phyloP scores from a whole-genome alignment of 768 basidiomycete genomes.

The Roridomyces roridus region DNA sequence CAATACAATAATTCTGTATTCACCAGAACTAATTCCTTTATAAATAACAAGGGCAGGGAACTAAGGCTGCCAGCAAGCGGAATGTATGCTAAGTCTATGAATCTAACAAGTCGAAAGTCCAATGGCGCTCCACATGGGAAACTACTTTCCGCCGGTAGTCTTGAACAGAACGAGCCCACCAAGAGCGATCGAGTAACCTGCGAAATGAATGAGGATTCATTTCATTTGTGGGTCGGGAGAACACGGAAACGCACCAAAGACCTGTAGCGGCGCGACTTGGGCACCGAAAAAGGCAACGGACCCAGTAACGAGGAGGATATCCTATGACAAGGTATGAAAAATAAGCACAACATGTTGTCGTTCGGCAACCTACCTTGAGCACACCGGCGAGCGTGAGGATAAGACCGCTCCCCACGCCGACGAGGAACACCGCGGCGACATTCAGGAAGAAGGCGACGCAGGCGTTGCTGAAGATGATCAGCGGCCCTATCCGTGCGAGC shows the following conservation, averaged over 20 bases:
- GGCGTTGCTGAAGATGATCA: conserved; percentile 84
- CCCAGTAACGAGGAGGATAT: conserved; percentile 92
- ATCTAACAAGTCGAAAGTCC: no score
- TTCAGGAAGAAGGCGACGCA: conserved; percentile 87
- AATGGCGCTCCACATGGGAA: no score
- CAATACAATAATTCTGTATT: no score
- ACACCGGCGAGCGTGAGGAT: conserved; percentile 94
- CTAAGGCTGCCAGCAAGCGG: no score
- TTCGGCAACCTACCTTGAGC: no score
- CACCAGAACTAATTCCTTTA: no score
- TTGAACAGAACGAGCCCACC: conserved; percentile 87
- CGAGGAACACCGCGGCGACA: conserved; percentile 92
- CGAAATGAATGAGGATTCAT: conserved; percentile 1
- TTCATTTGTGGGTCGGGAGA: background rate
- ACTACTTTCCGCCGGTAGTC: conserved; percentile 68
- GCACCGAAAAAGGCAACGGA: conserved; percentile 88
- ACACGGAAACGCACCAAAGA: conserved; percentile 62
- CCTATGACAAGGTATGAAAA: no score
- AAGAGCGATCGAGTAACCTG: conserved; percentile 88
- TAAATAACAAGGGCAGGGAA: no score
- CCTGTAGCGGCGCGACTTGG: conserved; percentile 81
- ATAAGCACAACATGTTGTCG: no score
- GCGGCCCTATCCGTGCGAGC: conserved; percentile 66
- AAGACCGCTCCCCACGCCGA: conserved; percentile 87
- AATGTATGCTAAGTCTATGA: no score